Evolutionary conservation across 106 monocot species (phyloP), one percentile per base, ranked within the genome.

Genomic region (Allium fistulosum): DNA sequence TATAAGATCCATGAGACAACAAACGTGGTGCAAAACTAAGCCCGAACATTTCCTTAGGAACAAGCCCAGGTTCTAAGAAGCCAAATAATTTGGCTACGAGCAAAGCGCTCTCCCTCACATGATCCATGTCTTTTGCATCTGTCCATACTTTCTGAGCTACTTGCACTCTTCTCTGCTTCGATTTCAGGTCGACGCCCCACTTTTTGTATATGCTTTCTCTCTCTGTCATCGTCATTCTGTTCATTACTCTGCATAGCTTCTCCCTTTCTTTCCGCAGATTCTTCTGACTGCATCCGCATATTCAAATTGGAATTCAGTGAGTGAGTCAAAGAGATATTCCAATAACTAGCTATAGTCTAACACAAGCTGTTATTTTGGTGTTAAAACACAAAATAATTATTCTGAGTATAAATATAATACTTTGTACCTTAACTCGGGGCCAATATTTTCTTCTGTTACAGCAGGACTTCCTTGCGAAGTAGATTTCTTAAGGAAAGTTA

Each of bases 21-120:
- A 14, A 61, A 37, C 78, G 81, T 0, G 90, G 82, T 14, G 79
- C 71, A 57, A 90, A 97, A 66, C 84, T 89, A 11, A 97, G 78
- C 11, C 84, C 88, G 49, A 97, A 85, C 92, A 97, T 89, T 77
- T 97, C 88, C 69, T 82, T 86, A 26, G 86, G 76, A 0, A 78
- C 78, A 18, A 68, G 71, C 58, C 72, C 87, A 6, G 81, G 72
- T 61, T 92, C 87, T 1, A 79, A 46, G 46, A 87, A 49, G 8
- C 84, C 89, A 8, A 85, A 70, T 1, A 97, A 71, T 70, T 76
- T 86, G 1, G 92, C 84, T 5, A 97, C 82, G 18, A 97, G 75
- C 26, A 84, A 26, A 10, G 97, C 92, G 46, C 97, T 97, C 53
- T 89, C 97, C 67, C 67, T 76, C 8, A 85, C 80, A 48, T 92